Base-by-base conservation (phyloP, 352 stramenopile species). In the Elongisporangium prolatum region DNA sequence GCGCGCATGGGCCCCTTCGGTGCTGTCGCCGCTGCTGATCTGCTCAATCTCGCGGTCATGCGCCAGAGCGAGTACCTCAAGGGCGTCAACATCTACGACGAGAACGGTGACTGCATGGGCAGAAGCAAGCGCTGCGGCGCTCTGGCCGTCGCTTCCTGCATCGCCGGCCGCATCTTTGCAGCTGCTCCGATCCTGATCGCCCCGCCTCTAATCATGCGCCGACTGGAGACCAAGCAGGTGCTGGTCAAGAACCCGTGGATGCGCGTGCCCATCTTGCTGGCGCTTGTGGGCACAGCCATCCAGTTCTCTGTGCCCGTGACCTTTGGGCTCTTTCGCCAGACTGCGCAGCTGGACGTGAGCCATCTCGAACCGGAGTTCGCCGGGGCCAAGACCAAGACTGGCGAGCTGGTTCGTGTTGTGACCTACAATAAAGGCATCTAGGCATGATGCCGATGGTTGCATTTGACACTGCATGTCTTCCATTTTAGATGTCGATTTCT, bases 41-140 rank as follows among this genome's bases (percentile, higher is more conserved):
- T 93, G 37, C 78, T 95, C 55, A 95, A 95, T 55, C 80, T 95
- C 61, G 75, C 77, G 8, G 79, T 92, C 58, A 95, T 95, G 84
- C 75, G 86, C 17, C 82, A 93, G 62, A 91, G 79, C 62, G 86
- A 95, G 65, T 95, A 87, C 64, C 66, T 80, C 18, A 79, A 84
- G 48, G 86, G 86, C 50, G 80, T 95, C 11, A 65, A 91, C 68
- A 68, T 95, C 48, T 92, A 89, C 68, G 81, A 94, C 63, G 79
- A 91, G 67, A 75, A 88, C 52, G 84, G 84, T 60, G 83, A 91
- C 58, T 74, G 74, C 25, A 69, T 92, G 18, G 86, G 86, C 55
- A 91, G 84, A 63, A 92, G 82, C 63, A 81, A 75, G 47, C 81
- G 77, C 50, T 88, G 77, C 49, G 86, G 86, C 20, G 72, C 80